Evolutionary conservation across 1,284 basidiomycete species (phyloP), one percentile per base, ranked within the genome.

Genomic region (Austropuccinia psidii): DNA sequence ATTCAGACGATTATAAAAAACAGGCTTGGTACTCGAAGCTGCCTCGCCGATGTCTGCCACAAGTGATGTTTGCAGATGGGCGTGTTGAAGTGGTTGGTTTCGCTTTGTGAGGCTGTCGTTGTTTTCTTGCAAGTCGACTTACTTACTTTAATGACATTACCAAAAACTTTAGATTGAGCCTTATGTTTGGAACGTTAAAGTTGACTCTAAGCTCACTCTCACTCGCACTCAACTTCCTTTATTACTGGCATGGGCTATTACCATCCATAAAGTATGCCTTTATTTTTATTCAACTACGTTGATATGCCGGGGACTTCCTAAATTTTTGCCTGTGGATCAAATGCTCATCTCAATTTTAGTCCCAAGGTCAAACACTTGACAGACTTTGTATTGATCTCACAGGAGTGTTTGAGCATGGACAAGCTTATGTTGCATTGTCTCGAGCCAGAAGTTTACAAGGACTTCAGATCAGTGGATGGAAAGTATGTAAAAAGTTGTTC

Each of bases 221-320:
- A 75, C 70, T 8, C 57, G 77, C 15, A 77, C 77, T 19, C 77
- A 78, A 54, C 55, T 78, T 1, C 77, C 77, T 13, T 55, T 78
- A 2, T 60, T 68, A 13, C 66, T 77, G 19, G 77, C 77, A 0
- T 78, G 77, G 77, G 68, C 68, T 27, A 47, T 70, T 15, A 70
- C 68, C 45, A 70, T 61, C 31, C 68, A 70, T 24, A 70, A 70
- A 45, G 68, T 61, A 31, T 29, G 57, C 39, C 17, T 29, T 17
- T 17, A 5, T 39, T 27, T 1, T 21, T n/a, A 15, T 15, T 0
- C 29, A 27, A 31, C 33, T 55, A 31, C 37, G 27, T 15, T 33
- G 1, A 33, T 58, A 50, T 8, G n/a, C 47, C 47, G n/a, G n/a
- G 17, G 19, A 49, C 27, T 21, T 8, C 47, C 13, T 7, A 50